Evolutionary conservation across 2,329 filamentous ascomycete genomes (phyloP).

Genomic region (Fusarium oligoseptatum): DNA sequence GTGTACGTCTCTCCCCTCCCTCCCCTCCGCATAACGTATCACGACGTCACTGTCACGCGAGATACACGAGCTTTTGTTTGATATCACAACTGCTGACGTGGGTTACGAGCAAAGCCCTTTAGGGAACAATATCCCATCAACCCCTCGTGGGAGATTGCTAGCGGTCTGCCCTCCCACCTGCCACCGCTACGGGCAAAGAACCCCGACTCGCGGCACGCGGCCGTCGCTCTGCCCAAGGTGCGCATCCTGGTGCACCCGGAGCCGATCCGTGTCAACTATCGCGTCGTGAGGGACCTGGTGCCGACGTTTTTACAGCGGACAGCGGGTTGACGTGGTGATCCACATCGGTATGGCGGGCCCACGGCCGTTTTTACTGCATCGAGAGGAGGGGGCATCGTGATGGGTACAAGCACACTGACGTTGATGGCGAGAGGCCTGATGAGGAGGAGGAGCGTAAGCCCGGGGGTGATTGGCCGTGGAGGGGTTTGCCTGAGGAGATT

Average conservation of each 20-base stretch:
- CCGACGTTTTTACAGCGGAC: constrained; percentile 74
- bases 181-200: constrained; percentile 63
- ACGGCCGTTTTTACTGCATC: constrained; percentile 74
- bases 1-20: constrained; percentile 57
- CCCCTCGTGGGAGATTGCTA: constrained; percentile 84
- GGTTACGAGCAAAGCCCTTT: constrained; percentile 72
- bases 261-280: constrained; percentile 79
- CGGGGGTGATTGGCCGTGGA: constrained; percentile 66
- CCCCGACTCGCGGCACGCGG: constrained; percentile 46
- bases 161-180: constrained; percentile 74
- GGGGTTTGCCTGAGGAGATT: constrained; percentile 67
- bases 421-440: constrained; percentile 72
- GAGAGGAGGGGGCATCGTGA: constrained; percentile 79
- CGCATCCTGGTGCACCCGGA: constrained; percentile 74
- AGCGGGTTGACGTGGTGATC: constrained; percentile 73
- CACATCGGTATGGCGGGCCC: constrained; percentile 86
- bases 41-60: constrained; percentile 27
- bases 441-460: constrained; percentile 64
- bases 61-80: not conserved
- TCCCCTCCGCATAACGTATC: constrained; percentile 5
- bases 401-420: constrained; percentile 77
- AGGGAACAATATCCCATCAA: constrained; percentile 78
- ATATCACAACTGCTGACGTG: constrained; percentile 29
- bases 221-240: constrained; percentile 59
- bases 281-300: constrained; percentile 72